Evolutionary conservation across 2,329 filamentous ascomycete genomes (phyloP).

Genomic region (Trichothecium roseum): DNA sequence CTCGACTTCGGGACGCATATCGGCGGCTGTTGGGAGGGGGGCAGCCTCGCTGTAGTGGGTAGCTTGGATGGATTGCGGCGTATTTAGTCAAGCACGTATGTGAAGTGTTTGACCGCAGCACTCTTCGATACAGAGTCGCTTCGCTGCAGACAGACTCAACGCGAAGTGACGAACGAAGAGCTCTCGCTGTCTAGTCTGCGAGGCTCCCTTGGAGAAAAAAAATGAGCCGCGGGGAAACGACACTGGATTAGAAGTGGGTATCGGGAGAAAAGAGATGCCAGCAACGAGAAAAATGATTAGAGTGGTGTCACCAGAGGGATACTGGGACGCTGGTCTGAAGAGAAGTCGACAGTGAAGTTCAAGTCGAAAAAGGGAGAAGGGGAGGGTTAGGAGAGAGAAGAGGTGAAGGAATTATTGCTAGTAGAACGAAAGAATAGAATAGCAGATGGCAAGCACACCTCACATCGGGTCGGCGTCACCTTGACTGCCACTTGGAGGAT

Average conservation of each 20-base stretch:
- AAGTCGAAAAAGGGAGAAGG: background rate
- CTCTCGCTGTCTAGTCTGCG: conserved; percentile 2
- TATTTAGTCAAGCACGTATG: background rate
- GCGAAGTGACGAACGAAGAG: conserved; percentile 1
- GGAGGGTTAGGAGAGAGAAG: background rate
- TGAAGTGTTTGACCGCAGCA: conserved; percentile 1
- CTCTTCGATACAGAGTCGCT: background rate
- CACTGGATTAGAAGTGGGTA: conserved; percentile 2
- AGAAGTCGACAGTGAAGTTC: background rate
- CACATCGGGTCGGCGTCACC: too few species aligned
- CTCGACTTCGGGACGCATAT: conserved; percentile 96
- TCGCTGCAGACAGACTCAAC: background rate
- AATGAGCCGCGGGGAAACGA: background rate
- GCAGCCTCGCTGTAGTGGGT: background rate
- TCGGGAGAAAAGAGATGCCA: background rate
- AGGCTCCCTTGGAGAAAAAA: background rate
- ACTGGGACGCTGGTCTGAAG: background rate
- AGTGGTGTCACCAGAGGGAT: too few species aligned
- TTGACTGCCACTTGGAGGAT: too few species aligned
- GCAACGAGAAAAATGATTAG: conserved; percentile 1
- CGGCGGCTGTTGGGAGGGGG: conserved; percentile 22
- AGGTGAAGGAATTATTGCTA: background rate
- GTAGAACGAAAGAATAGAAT: background rate
- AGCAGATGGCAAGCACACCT: too few species aligned
- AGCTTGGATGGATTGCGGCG: background rate